Evolutionary conservation across 345 rosid species (phyloP).

Genomic region (Hibiscus trionum): DNA sequence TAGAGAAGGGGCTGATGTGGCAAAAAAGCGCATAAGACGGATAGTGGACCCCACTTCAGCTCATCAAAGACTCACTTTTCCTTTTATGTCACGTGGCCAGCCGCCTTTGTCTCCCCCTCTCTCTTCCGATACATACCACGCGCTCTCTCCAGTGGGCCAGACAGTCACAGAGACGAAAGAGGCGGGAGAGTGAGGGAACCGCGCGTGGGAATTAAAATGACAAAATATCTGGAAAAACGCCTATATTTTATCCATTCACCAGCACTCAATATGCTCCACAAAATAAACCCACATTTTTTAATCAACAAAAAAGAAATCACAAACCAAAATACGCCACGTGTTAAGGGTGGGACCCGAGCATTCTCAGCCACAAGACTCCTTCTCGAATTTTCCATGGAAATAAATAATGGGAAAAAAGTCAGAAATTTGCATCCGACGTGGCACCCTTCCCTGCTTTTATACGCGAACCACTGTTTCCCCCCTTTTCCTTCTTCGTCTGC

Average conservation of each 20-base stretch:
- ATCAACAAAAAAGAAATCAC: not conserved
- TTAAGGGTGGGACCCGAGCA: not conserved
- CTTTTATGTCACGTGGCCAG: slow-evolving; percentile 14
- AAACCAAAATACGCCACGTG: slow-evolving; percentile 27
- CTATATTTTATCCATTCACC: slow-evolving; percentile 4
- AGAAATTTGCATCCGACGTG: slow-evolving; percentile 35
- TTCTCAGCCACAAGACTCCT: slow-evolving; percentile 54
- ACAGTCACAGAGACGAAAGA: not conserved
- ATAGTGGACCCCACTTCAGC: slow-evolving; percentile 16
- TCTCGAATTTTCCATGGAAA: slow-evolving; percentile 38
- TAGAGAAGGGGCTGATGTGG: slow-evolving; percentile 22
- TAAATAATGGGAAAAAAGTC: not conserved
- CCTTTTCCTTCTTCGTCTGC: not conserved
- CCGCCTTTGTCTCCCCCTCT: slow-evolving; percentile 14
- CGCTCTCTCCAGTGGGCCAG: not conserved
- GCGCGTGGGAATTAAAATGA: not conserved
- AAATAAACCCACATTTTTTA: not conserved
- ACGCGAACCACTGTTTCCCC: not conserved
- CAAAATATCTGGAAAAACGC: slow-evolving; percentile 10
- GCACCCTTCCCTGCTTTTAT: slow-evolving; percentile 13
- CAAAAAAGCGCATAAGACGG: slow-evolving; percentile 17
- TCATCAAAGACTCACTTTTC: not conserved
- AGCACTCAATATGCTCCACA: slow-evolving; percentile 18
- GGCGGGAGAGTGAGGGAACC: not conserved
- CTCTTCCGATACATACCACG: not conserved